Base-by-base conservation (phyloP, 257 asterid genomes). In the Vinca minor region DNA sequence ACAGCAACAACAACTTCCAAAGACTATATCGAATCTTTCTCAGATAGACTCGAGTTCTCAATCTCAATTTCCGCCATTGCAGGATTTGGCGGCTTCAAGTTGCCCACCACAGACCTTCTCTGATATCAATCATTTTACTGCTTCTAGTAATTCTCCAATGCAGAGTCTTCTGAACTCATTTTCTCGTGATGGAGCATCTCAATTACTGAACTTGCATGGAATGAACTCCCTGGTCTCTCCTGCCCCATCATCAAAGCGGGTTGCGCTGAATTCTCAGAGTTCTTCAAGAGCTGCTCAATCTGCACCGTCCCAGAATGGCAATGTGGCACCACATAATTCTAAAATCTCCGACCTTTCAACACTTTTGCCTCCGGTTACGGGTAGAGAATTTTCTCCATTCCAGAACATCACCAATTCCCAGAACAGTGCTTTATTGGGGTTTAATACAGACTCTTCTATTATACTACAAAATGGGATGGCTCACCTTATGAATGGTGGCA, bases 331-430 rank as follows among this genome's bases (percentile, higher is more conserved):
- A 2, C 77, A 81, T 45, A 76, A 76, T 74, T 73, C 94, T 17
- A 86, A 85, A 78, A 91, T 65, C 35, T 75, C 95, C 3, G 89
- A 89, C 52, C 82, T 80, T 70, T 78, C 95, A 47, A 76, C 87
- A 31, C 59, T 84, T 65, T 49, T 88, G 79, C 94, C 87, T 13
- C 89, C 85, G 0, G 83, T 86, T 75, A 85, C 84, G 21, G 78
- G 89, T 49, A 74, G 87, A 69, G 96, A 89, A 42, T 82, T 81
- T 68, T 52, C 83, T 0, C 88, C 81, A 64, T 82, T 85, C 66
- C 85, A 74, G 53, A 80, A 85, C 28, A 79, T 65, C 55, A 23
- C 78, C 12, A 76, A 84, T 80, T 38, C 88, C 52, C 85, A 88
- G 13, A 76, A 68, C 73, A 81, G 73, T 77, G 69, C 79, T 71